These are phyloP conservation scores for Kingdonia uniflora DNA, from an alignment of 164 flowering plant species.

Conservation along the genomic window DNA sequence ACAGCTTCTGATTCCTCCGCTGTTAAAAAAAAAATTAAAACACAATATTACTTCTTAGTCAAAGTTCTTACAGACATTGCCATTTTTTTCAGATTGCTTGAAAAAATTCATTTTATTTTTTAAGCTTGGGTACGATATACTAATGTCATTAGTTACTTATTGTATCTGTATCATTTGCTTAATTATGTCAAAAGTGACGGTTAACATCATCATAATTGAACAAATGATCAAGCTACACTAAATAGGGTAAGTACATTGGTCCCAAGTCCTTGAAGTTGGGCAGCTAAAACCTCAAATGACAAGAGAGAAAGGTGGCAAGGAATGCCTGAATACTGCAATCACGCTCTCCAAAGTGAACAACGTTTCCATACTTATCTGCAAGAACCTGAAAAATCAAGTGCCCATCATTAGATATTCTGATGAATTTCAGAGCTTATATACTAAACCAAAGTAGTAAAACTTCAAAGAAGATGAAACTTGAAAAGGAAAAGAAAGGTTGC, in stretches of 20 bases:
- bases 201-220: too few relatives aligned
- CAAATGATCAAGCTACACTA: too few relatives aligned
- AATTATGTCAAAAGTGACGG: too few relatives aligned
- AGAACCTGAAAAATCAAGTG: conserved; percentile 51
- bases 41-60: conserved; percentile 2
- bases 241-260: too few relatives aligned
- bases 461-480: not conserved
- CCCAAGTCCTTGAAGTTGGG: too few relatives aligned
- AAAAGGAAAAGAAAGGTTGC: not conserved
- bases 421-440: conserved; percentile 7
- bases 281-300: too few relatives aligned
- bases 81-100: not conserved
- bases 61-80: not conserved
- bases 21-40: conserved; percentile 22
- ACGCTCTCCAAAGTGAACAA: conserved; percentile 98
- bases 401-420: conserved; percentile 7
- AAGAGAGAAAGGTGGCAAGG: not conserved
- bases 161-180: too few relatives aligned
- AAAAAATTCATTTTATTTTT: not conserved
- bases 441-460: too few relatives aligned
- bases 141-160: too few relatives aligned
- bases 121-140: too few relatives aligned
- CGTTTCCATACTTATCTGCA: conserved; percentile 88
- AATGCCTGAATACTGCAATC: conserved; percentile 99
- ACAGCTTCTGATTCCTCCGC: conserved; percentile 93